Evolutionary conservation across 257 asterid genomes (phyloP).

Genomic region (Solanum piurae): DNA sequence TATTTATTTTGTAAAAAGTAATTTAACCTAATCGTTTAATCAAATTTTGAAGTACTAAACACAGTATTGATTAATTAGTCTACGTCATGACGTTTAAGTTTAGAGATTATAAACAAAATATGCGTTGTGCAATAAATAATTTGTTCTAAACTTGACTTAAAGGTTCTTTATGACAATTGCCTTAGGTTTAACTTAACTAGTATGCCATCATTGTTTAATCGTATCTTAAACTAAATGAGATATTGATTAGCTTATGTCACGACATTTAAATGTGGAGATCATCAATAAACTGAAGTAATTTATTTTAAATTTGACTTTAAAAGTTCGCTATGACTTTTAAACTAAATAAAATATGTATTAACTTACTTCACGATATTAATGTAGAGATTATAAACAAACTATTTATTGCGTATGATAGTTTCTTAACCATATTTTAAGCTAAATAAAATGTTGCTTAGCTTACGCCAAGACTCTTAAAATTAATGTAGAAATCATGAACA

Average conservation of each 20-base stretch:
- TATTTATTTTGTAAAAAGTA: neutral
- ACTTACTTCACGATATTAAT: neutral
- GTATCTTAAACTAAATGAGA: neutral
- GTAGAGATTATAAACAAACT: neutral
- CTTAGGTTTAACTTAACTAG: neutral
- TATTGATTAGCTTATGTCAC: neutral
- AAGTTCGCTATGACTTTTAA: neutral
- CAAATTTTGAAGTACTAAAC: neutral
- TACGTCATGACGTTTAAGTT: neutral
- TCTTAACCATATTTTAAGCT: neutral
- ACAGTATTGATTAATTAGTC: neutral
- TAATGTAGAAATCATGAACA: neutral
- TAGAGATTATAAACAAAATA: neutral
- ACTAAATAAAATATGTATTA: neutral
- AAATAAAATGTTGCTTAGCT: neutral
- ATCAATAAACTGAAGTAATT: neutral
- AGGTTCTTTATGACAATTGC: neutral
- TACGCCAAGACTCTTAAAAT: neutral
- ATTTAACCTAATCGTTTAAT: neutral
- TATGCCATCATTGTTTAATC: neutral
- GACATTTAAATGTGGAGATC: neutral
- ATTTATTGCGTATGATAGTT: neutral
- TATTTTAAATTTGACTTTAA: neutral
- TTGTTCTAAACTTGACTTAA: neutral
- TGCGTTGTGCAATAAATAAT: neutral